Base-by-base conservation (phyloP, 106 monocot genomes). In the Cymbidium sinense region DNA sequence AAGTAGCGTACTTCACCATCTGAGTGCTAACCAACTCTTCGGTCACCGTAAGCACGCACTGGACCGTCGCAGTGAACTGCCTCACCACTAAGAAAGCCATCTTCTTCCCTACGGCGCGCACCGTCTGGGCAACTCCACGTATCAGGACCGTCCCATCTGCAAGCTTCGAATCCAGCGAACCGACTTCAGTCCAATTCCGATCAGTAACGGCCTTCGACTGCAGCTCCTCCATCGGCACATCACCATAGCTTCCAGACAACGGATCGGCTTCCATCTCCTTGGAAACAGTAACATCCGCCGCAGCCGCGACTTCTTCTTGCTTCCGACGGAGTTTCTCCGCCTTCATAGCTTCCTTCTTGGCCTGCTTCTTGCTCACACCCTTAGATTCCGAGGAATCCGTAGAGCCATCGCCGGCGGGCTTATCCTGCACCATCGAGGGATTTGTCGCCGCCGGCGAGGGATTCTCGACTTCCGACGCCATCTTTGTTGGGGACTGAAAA, bases 291-390 rank as follows among this genome's bases (percentile, higher is more conserved):
- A 80, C 70, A 15, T 64, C 43, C 15, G 84, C 84, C 11, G 87
- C 76, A 7, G 76, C 78, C 1, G 84, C 64, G n/a, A 80, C 75
- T 5, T 80, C 75, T 34, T 82, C 86, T 36, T 91, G 95, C 61
- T 86, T 88, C n/a, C 82, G 82, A 0, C 86, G 79, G 4, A 82
- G 83, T 80, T 91, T 96, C 81, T 91, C 91, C 13, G 89, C 93
- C 80, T 96, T 96, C 37, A 78, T 65, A 8, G 93, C 93, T 71
- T 95, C 90, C 79, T 95, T 95, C 86, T 95, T 95, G 0, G 85
- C 85, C 37, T 84, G 88, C 77, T 92, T 92, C 88, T 95, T 95
- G 83, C 90, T 92, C 25, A 77, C 17, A 75, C 25, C 44, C 44
- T 1, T 28, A 7, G 87, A 31, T 25, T 82, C 47, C 54, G 77